Evolutionary conservation across 1,284 basidiomycete genomes (phyloP).

Genomic region (Cryptococcus neoformans): DNA sequence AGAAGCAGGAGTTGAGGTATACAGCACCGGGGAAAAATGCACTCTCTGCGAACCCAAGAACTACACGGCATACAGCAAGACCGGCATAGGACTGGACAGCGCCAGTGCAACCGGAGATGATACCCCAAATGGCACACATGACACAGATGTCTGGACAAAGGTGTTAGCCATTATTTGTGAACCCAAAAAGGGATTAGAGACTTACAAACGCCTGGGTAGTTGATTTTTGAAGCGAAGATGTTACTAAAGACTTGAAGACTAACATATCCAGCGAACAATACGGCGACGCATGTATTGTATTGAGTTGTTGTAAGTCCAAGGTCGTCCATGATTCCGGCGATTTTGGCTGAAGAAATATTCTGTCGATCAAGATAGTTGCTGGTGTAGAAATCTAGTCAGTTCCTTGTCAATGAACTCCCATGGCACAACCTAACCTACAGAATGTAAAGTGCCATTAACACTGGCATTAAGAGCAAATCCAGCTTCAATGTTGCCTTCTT

Average conservation of each 20-base stretch:
- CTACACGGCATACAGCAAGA: conserved; percentile 30
- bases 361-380: conserved; percentile 29
- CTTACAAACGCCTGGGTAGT: conserved; percentile 30
- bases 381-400: background rate
- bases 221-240: conserved; percentile 39
- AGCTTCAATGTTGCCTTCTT: conserved; percentile 32
- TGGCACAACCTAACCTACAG: conserved; percentile 13
- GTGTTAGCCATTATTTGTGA: conserved; percentile 1
- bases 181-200: background rate
- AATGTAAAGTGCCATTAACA: conserved; percentile 22
- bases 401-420: background rate
- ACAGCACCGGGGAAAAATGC: conserved; percentile 37
- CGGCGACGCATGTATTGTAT: conserved; percentile 45
- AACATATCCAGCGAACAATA: conserved; percentile 46
- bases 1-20: conserved; percentile 35
- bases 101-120: conserved; percentile 37
- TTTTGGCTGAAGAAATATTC: conserved; percentile 38
- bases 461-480: conserved; percentile 34
- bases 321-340: conserved; percentile 29
- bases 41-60: conserved; percentile 36
- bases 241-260: conserved; percentile 39
- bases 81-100: conserved; percentile 29
- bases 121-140: conserved; percentile 35
- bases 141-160: conserved; percentile 24
- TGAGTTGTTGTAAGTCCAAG: conserved; percentile 31